These are phyloP conservation scores for Epichloe uncinata DNA, from an alignment of 2,329 filamentous ascomycete species.

Conservation along the genomic window DNA sequence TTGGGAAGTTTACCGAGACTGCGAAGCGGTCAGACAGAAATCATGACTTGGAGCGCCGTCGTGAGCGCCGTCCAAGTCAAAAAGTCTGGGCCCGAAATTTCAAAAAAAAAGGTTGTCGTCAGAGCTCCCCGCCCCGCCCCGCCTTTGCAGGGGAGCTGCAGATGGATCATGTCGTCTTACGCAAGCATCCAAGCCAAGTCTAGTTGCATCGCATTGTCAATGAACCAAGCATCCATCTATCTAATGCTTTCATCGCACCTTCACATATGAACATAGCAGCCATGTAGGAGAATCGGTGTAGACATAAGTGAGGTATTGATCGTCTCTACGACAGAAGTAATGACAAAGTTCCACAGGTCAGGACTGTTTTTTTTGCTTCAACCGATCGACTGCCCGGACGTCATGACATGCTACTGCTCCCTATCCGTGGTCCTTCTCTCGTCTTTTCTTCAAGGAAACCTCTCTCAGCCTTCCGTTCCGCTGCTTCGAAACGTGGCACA, in stretches of 20 bases:
- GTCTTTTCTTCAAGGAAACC: background rate
- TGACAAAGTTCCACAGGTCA: too few species aligned
- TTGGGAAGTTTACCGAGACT: background rate
- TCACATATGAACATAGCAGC: too few species aligned
- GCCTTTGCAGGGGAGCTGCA: too few species aligned
- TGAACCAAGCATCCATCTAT: too few species aligned
- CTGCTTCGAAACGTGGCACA: conserved; percentile 93
- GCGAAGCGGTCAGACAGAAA: too few species aligned
- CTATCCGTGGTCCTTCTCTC: background rate
- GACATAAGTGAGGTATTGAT: background rate
- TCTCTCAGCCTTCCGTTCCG: conserved; percentile 64
- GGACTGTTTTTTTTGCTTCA: background rate
- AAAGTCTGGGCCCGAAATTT: conserved; percentile 5
- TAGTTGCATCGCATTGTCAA: too few species aligned
- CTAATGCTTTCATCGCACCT: too few species aligned
- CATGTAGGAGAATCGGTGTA: too few species aligned
- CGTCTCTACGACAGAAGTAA: background rate
- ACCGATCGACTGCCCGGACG: background rate
- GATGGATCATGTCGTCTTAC: too few species aligned
- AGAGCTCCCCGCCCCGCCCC: conserved; percentile 8
- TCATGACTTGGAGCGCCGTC: too few species aligned
- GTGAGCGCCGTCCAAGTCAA: background rate
- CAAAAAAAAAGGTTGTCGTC: background rate
- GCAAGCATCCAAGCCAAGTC: too few species aligned
- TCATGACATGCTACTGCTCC: too few species aligned